These are phyloP conservation scores for Lecanoromycetidae sp. DNA, from an alignment of 2,329 filamentous ascomycete species.

Conservation along the genomic window DNA sequence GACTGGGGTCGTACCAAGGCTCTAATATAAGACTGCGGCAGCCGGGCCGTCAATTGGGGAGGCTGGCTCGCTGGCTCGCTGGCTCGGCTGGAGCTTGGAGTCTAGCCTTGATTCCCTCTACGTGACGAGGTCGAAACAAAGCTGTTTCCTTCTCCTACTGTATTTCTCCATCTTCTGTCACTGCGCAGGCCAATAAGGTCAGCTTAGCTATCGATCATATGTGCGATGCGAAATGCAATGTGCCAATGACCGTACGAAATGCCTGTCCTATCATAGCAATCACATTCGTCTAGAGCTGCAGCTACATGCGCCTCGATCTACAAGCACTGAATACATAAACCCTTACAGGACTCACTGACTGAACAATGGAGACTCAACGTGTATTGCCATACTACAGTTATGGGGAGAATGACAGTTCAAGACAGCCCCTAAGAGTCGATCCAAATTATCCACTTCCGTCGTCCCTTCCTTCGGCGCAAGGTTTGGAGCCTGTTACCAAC, in stretches of 20 bases:
- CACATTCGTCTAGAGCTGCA: background rate
- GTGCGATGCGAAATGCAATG: background rate
- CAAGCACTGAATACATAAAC: background rate
- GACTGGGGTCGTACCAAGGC: background rate
- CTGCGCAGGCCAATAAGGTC: background rate
- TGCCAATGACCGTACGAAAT: background rate
- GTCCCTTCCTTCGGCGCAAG: slow-evolving; percentile 10
- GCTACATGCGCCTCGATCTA: background rate
- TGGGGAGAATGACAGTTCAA: background rate
- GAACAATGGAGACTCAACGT: slow-evolving; percentile 1
- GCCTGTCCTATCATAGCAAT: background rate
- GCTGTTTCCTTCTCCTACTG: background rate
- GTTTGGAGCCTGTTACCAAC: slow-evolving; percentile 14
- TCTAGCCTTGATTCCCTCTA: background rate
- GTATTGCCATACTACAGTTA: background rate
- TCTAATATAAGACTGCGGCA: background rate
- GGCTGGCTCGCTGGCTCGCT: too few relatives aligned
- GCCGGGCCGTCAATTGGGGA: background rate
- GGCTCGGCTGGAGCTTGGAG: background rate
- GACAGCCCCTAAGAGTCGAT: slow-evolving; percentile 8
- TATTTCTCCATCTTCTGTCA: background rate
- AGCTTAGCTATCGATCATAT: background rate
- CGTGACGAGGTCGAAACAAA: background rate
- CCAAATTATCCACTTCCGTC: slow-evolving; percentile 11
- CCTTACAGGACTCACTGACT: background rate